Evolutionary conservation across 768 basidiomycete species (phyloP).

Genomic region (Lepiota venenata): DNA sequence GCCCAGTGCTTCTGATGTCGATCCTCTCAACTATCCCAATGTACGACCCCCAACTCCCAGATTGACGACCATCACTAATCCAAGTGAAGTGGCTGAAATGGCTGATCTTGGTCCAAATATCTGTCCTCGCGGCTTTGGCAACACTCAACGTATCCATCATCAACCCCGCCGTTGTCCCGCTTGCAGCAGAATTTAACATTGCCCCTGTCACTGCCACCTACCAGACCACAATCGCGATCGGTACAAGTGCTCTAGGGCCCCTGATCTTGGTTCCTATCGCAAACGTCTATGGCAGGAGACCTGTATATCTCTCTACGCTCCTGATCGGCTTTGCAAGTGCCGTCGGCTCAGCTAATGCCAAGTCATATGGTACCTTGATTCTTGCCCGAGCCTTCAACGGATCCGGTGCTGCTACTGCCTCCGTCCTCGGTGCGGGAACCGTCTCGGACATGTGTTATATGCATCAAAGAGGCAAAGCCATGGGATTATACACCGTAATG

Average conservation of each 20-base stretch:
- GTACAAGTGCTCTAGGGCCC: constrained; percentile 31
- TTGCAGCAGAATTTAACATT: constrained; percentile 34
- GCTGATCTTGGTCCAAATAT: constrained; percentile 27
- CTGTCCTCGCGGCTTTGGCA: constrained; percentile 31
- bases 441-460: constrained; percentile 33
- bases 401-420: constrained; percentile 30
- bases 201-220: constrained; percentile 35
- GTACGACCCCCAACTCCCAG: constrained; percentile 15
- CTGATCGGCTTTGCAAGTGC: constrained; percentile 32
- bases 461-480: constrained; percentile 38
- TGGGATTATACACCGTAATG: constrained; percentile 41
- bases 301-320: constrained; percentile 32
- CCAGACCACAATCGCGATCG: constrained; percentile 36
- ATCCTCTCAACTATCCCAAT: constrained; percentile 40
- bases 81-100: constrained; percentile 32
- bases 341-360: constrained; percentile 29
- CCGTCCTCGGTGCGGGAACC: constrained; percentile 35
- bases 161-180: constrained; percentile 34
- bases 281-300: constrained; percentile 36
- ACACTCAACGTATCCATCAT: constrained; percentile 35
- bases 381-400: constrained; percentile 35
- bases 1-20: constrained; percentile 16
- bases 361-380: constrained; percentile 29
- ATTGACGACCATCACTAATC: constrained; percentile 1
- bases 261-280: constrained; percentile 36